Conservation (phyloP, 352 stramenopile genomes). For the Pelagophyceae sp. region DNA sequence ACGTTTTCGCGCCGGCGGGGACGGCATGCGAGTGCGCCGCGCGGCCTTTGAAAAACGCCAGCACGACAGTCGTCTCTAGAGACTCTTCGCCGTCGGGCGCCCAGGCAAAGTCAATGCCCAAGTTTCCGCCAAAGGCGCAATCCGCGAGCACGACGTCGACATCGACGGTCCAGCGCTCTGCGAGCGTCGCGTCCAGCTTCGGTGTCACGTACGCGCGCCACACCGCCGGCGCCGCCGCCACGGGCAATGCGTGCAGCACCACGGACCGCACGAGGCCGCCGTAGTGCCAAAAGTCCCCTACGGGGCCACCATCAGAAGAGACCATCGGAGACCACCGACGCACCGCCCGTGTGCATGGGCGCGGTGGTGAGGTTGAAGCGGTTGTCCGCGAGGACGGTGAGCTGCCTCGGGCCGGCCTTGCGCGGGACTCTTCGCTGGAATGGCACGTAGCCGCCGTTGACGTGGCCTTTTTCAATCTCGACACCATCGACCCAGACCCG, state of each 20-base stretch:
- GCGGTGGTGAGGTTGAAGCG: constrained; percentile 35
- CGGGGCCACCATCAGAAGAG: no score
- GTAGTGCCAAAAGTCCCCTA: constrained; percentile 41
- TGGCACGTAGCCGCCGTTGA: constrained; percentile 32
- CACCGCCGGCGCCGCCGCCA: not conserved
- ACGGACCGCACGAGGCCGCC: constrained; percentile 33
- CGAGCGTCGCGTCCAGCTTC: not conserved
- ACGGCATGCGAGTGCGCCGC: not conserved
- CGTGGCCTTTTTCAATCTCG: constrained; percentile 30
- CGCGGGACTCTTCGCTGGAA: constrained; percentile 26
- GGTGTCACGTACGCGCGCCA: not conserved
- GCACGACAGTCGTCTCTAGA: no score
- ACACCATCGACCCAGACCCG: constrained; percentile 33
- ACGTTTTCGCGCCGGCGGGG: not conserved
- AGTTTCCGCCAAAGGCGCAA: not conserved
- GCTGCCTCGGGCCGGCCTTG: not conserved
- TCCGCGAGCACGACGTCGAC: constrained; percentile 23
- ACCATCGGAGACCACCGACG: no score
- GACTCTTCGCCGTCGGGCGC: not conserved
- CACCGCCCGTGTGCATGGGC: constrained; percentile 34
- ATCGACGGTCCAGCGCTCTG: not conserved
- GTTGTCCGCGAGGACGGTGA: constrained; percentile 35
- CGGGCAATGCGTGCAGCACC: constrained; percentile 25
- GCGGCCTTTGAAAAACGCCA: no score
- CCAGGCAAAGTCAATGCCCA: not conserved